These are phyloP conservation scores for Trametes polyzona DNA, from an alignment of 1,284 basidiomycete species.

Conservation along the genomic window DNA sequence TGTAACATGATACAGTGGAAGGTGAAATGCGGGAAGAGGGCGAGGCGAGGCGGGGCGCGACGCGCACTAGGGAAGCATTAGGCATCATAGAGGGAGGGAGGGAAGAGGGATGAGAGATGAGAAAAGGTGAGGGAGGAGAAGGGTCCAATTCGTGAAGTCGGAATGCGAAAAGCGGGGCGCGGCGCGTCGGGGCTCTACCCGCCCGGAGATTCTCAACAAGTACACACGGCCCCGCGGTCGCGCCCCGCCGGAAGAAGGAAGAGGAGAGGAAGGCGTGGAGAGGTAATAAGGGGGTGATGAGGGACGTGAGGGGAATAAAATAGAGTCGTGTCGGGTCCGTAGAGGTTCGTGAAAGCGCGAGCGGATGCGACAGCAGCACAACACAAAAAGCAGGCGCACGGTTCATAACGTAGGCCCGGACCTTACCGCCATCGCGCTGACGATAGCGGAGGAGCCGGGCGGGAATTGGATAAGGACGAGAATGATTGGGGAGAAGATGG, in stretches of 20 bases:
- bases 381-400: conserved; percentile 1
- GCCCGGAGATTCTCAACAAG: conserved; percentile 15
- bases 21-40: not conserved
- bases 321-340: conserved; percentile 13
- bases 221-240: conserved; percentile 20
- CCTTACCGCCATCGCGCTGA: not conserved
- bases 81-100: conserved; percentile 11
- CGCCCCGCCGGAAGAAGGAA: not conserved
- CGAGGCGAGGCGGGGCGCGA: not conserved
- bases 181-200: conserved; percentile 17
- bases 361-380: conserved; percentile 7
- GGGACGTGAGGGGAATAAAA: not conserved
- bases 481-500: not conserved
- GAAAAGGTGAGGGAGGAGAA: too few species aligned
- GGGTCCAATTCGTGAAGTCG: conserved; percentile 7
- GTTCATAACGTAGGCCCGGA: conserved; percentile 1
- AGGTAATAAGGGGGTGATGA: not conserved
- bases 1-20: conserved; percentile 5
- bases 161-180: not conserved
- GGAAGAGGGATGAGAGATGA: too few species aligned
- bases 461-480: not conserved
- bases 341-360: conserved; percentile 7
- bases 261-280: not conserved
- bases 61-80: conserved; percentile 5
- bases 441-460: not conserved